Evolutionary conservation across 306 rosid genomes (phyloP).

Genomic region (Benincasa hispida): DNA sequence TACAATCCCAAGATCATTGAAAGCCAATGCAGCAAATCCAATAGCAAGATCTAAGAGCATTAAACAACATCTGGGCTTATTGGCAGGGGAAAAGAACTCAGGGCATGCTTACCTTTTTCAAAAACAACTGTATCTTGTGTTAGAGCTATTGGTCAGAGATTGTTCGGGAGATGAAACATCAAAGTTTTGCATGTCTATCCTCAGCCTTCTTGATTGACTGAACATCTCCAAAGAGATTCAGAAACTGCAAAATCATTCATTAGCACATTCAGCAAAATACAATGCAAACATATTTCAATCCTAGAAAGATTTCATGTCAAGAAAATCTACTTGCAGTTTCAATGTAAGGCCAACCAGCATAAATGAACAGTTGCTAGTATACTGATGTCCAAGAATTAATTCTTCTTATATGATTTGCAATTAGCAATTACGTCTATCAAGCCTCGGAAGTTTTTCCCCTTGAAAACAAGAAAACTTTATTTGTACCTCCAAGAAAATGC

Average conservation of each 20-base stretch:
- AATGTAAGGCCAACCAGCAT: not conserved
- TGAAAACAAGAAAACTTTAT: not conserved
- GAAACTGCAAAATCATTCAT: constrained; percentile 47
- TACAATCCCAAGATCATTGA: constrained; percentile 67
- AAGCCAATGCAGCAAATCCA: constrained; percentile 66
- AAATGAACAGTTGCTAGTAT: not conserved
- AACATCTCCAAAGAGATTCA: constrained; percentile 86
- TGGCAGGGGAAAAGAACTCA: not conserved
- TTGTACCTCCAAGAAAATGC: constrained; percentile 77
- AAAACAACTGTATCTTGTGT: constrained; percentile 63
- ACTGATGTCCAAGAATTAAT: not conserved
- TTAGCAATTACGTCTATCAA: not conserved
- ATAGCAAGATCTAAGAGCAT: constrained; percentile 10
- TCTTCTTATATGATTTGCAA: not conserved
- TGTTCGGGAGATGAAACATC: no score
- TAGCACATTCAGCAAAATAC: not conserved
- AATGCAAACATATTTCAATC: not conserved
- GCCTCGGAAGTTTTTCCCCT: not conserved
- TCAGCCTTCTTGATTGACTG: constrained; percentile 80
- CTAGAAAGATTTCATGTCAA: not conserved
- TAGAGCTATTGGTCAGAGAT: no score
- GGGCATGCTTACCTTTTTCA: constrained; percentile 48
- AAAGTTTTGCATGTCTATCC: constrained; percentile 88
- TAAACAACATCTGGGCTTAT: not conserved
- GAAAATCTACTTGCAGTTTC: not conserved